These are phyloP conservation scores for Bryopsis sp. DNA, from an alignment of 139 green algal genomes.

Conservation along the genomic window DNA sequence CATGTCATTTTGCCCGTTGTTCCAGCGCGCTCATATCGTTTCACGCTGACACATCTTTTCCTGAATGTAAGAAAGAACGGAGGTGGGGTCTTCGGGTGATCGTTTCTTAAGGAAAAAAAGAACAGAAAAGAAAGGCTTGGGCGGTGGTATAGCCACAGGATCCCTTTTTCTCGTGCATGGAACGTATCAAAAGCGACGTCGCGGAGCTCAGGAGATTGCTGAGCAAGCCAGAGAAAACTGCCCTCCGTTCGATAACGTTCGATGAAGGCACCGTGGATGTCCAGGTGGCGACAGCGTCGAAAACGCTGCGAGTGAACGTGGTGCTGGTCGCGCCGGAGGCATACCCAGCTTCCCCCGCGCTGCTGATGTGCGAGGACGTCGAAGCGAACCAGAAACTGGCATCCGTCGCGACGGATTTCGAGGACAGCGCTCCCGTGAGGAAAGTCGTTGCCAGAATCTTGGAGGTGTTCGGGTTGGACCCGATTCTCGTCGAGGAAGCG, in stretches of 20 bases:
- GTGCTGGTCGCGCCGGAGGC: slow-evolving; percentile 18
- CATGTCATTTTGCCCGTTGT: too few species aligned
- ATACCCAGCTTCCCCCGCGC: slow-evolving; percentile 21
- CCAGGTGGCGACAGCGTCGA: not conserved
- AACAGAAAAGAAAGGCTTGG: too few species aligned
- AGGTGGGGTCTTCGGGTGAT: too few species aligned
- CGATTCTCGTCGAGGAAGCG: not conserved
- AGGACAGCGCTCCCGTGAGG: slow-evolving; percentile 20
- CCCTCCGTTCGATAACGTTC: not conserved
- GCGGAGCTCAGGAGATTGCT: too few species aligned
- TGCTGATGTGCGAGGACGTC: slow-evolving; percentile 21
- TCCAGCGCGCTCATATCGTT: too few species aligned
- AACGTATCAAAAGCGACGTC: too few species aligned
- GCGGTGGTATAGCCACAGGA: too few species aligned
- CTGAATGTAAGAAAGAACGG: too few species aligned
- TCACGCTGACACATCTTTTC: too few species aligned
- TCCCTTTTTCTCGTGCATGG: too few species aligned
- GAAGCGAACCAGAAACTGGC: not conserved
- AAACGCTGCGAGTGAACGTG: slow-evolving; percentile 8
- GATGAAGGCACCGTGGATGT: slow-evolving; percentile 8
- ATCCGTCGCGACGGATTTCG: slow-evolving; percentile 19
- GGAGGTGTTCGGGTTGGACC: not conserved
- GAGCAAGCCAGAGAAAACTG: too few species aligned
- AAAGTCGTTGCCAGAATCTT: slow-evolving; percentile 23
- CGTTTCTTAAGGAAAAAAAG: too few species aligned